phyloP scores from a whole-genome alignment of 257 asterid species.

The Fraxinus americana region DNA sequence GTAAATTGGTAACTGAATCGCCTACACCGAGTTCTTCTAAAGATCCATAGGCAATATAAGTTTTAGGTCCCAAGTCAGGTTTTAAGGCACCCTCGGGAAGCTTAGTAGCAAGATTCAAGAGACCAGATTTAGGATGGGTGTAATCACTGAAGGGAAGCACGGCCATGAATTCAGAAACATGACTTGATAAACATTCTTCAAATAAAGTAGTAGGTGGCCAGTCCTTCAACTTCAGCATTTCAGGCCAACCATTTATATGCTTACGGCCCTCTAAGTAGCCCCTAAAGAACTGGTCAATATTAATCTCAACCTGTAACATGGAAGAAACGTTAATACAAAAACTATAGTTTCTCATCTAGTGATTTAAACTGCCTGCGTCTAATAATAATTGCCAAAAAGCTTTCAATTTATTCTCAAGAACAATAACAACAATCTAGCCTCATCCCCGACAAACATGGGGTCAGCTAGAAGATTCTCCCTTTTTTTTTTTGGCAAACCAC shows the following conservation, averaged over 20 bases:
- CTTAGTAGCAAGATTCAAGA: slow-evolving; percentile 76
- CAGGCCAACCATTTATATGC: slow-evolving; percentile 72
- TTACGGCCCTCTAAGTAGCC: slow-evolving; percentile 75
- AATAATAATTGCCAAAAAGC: background rate
- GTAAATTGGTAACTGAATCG: slow-evolving; percentile 79
- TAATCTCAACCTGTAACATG: slow-evolving; percentile 66
- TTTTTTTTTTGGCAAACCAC: background rate
- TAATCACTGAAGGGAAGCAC: slow-evolving; percentile 82
- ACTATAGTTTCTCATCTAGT: background rate
- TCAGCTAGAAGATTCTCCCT: background rate
- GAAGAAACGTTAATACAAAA: slow-evolving; percentile 4
- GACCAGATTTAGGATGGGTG: slow-evolving; percentile 67
- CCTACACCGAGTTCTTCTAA: slow-evolving; percentile 79
- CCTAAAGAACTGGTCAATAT: slow-evolving; percentile 64
- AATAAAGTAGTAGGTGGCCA: slow-evolving; percentile 82
- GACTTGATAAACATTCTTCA: slow-evolving; percentile 80
- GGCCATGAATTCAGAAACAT: slow-evolving; percentile 67
- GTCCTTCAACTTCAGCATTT: slow-evolving; percentile 80
- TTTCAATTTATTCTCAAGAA: background rate
- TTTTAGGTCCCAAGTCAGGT: slow-evolving; percentile 91
- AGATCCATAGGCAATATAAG: slow-evolving; percentile 81
- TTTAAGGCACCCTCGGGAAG: slow-evolving; percentile 67
- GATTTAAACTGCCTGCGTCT: slow-evolving; percentile 3
- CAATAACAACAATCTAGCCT: background rate
- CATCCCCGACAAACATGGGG: background rate